These are phyloP conservation scores for Brasenia schreberi DNA, from an alignment of 164 flowering plant species.

Conservation along the genomic window DNA sequence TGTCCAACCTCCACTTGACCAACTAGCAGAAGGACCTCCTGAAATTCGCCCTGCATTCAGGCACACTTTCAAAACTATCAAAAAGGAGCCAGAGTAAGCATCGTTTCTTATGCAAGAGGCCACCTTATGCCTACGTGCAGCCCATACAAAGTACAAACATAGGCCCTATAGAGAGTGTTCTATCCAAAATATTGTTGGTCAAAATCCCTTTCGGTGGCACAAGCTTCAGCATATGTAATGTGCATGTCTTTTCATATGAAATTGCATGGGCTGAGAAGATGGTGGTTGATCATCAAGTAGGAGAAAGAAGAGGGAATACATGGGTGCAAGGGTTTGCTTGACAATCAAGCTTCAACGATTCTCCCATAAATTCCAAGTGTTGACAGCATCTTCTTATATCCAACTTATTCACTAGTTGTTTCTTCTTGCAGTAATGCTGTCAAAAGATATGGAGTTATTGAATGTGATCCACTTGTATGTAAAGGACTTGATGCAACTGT, in stretches of 20 bases:
- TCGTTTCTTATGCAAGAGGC: neutral
- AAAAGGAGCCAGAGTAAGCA: constrained; percentile 41
- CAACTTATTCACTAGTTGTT: neutral
- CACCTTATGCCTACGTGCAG: neutral
- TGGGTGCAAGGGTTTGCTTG: no score
- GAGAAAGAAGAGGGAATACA: no score
- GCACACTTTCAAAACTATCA: constrained; percentile 41
- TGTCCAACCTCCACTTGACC: constrained; percentile 60
- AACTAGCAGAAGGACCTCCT: constrained; percentile 55
- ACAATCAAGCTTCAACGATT: no score
- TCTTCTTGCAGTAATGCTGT: constrained; percentile 29
- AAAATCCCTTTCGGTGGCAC: no score
- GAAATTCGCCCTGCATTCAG: constrained; percentile 88
- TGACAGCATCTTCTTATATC: no score
- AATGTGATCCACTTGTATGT: constrained; percentile 66
- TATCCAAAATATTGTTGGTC: no score
- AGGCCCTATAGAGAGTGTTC: no score
- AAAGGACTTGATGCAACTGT: constrained; percentile 65
- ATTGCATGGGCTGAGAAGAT: no score
- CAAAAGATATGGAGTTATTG: constrained; percentile 72
- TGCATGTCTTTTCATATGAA: no score
- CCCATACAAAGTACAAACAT: neutral
- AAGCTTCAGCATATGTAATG: no score
- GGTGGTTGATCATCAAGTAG: no score
- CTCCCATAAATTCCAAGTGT: no score